Base-by-base conservation (phyloP, 163 green algal genomes). In the Volvox carteri region DNA sequence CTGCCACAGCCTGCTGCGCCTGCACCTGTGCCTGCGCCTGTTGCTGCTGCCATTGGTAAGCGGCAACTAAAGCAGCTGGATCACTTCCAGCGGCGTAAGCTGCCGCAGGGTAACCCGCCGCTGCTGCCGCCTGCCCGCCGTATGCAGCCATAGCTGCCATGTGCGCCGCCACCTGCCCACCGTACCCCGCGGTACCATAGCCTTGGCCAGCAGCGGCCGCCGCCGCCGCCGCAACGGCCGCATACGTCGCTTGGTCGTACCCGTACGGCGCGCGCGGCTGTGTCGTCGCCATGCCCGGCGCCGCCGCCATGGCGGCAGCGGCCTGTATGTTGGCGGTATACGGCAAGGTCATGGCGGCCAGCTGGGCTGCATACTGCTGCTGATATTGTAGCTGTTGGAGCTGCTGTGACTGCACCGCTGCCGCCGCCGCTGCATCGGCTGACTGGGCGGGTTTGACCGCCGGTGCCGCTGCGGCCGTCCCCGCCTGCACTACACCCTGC, bases 21-120 rank as follows among this genome's bases (percentile, higher is more conserved):
- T 86, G 79, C 30, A 37, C 44, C n/a, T 65, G 30, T 8, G 74
- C 74, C 74, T 44, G 30, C 52, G 77, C 60, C 60, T 86, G 78
- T 65, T 68, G 50, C 37, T 88, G 83, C 83, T 88, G 83, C 83
- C 68, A 81, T 41, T 88, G 83, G 68, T 81, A 88, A 4, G 83
- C 83, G 67, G 83, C 83, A 52, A 81, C 42, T 18, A 88, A 50
- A 48, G 83, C 46, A 25, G 83, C 65, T 14, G 83, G 68, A 18
- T 88, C 83, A 1, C 62, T 48, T 4, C 44, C 37, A n/a, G 83
- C 37, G 21, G 46, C 50, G 68, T 81, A 81, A 37, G 68, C 48
- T 5, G 60, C 42, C 6, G 68, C 48, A 23, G 80, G 62, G 35
- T 79, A 79, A 33, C 18, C 44, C 12, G 58, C 78, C n/a, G 78